Base-by-base conservation (phyloP, 352 stramenopile species). In the Globisporangium irregulare region DNA sequence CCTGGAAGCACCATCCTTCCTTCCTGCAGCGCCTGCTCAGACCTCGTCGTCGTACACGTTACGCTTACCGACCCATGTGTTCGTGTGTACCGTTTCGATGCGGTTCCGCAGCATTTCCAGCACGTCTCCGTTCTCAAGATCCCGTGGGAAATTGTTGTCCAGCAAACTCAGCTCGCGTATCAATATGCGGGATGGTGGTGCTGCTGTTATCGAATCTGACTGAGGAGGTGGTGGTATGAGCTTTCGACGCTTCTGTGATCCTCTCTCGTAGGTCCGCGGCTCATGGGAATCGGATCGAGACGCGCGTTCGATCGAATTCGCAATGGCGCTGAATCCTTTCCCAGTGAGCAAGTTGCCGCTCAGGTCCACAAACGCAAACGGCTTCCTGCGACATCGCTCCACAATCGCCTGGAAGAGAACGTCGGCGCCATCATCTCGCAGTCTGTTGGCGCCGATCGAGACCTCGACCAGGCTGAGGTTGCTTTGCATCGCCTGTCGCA, bases 31-130 rank as follows among this genome's bases (percentile, higher is more conserved):
- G 20, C 15, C 43, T 51, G 18, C 18, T 71, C 83, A 94, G 8
- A 92, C 80, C 75, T 94, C 86, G 62, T 94, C 86, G 38, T 94
- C 86, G 68, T 94, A 94, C n/a, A 94, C 86, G 69, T 87, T 89
- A 25, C 82, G 78, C 59, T 80, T 80, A 62, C 64, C 76, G 46
- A 76, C 73, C 82, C 84, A 92, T 41, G 84, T 76, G 59, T 92
- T 92, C 32, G 79, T 92, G 32, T 67, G 79, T 50, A 93, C 62
- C 48, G 78, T 70, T 22, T 69, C 65, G n/a, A 91, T 79, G 14
- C 67, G 69, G 8, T 43, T 53, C 43, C 69, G 70, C 12, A 93
- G 70, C 0, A 58, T 56, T 6, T 70, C 51, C 3, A 91, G 63
- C 38, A 76, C 63, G 1, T 51, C 61, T 1, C 65, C 72, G 50